phyloP scores from a whole-genome alignment of 2,329 filamentous ascomycete species.

The Fusarium nodosum region DNA sequence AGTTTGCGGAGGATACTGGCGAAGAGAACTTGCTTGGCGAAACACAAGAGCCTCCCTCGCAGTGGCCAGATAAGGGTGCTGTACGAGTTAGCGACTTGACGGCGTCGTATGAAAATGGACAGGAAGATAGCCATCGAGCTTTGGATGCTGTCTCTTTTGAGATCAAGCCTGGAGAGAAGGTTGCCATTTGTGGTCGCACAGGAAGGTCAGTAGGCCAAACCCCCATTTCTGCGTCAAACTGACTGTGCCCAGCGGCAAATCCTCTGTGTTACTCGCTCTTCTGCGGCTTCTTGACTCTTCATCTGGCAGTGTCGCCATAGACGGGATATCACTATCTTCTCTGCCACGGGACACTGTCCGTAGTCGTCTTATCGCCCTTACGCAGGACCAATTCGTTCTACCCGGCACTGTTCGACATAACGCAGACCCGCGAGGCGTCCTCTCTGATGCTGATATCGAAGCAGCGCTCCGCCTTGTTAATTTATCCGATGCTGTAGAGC shows the following conservation, averaged over 20 bases:
- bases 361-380: slow-evolving; percentile 60
- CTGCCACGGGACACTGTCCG: slow-evolving; percentile 61
- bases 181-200: slow-evolving; percentile 66
- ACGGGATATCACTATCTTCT: slow-evolving; percentile 58
- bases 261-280: slow-evolving; percentile 62
- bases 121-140: slow-evolving; percentile 29
- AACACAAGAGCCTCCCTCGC: slow-evolving; percentile 33
- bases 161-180: slow-evolving; percentile 59
- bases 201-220: slow-evolving; percentile 50
- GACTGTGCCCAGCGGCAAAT: slow-evolving; percentile 61
- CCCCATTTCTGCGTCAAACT: neutral
- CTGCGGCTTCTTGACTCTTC: slow-evolving; percentile 63
- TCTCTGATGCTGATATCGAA: slow-evolving; percentile 55
- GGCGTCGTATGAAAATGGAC: slow-evolving; percentile 47
- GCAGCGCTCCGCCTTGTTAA: slow-evolving; percentile 59
- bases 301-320: slow-evolving; percentile 57
- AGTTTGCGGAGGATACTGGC: slow-evolving; percentile 50
- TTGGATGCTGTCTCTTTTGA: slow-evolving; percentile 44
- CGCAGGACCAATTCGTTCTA: slow-evolving; percentile 65
- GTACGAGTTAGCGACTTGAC: slow-evolving; percentile 49
- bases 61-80: slow-evolving; percentile 52
- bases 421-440: slow-evolving; percentile 57
- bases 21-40: slow-evolving; percentile 48
- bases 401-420: slow-evolving; percentile 63
- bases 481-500: slow-evolving; percentile 58